Percentiles rank a stretch among this genome's conserved stretches.
phyloP scores from a whole-genome alignment of 2,329 filamentous ascomycete genomes.

The Thermothelomyces thermophilus region DNA sequence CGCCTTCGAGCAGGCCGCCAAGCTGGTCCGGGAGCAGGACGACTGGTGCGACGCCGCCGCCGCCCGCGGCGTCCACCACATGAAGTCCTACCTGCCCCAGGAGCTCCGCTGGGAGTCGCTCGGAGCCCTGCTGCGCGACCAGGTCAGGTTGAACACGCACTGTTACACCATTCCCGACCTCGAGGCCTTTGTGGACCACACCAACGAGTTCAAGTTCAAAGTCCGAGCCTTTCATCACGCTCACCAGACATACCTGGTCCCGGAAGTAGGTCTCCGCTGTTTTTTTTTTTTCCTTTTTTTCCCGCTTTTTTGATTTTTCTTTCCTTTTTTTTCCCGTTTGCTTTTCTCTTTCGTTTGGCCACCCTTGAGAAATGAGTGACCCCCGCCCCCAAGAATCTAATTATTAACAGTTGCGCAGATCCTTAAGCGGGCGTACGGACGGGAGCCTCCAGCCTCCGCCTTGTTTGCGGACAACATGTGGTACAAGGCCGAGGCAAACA shows the following conservation, averaged over 20 bases:
- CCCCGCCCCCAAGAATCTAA: too few species aligned
- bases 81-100: conserved; percentile 54
- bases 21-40: conserved; percentile 53
- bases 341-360: too few species aligned
- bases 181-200: conserved; percentile 63
- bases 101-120: conserved; percentile 59
- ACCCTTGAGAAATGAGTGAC: too few species aligned
- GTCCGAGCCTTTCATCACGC: conserved; percentile 65
- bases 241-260: conserved; percentile 59
- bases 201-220: conserved; percentile 64
- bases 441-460: conserved; percentile 49
- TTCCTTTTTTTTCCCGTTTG: too few species aligned
- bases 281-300: background rate
- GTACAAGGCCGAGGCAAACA: conserved; percentile 62
- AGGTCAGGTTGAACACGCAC: conserved; percentile 64
- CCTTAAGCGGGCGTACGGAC: conserved; percentile 50
- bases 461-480: conserved; percentile 67
- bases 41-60: conserved; percentile 60
- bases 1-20: conserved; percentile 57
- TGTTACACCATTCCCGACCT: conserved; percentile 65
- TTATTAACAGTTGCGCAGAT: conserved; percentile 32
- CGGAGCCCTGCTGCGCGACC: conserved; percentile 55
- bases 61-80: conserved; percentile 42
- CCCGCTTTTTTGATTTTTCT: too few species aligned
- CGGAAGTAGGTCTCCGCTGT: conserved; percentile 43